These are phyloP conservation scores for Firmiana major DNA, from an alignment of 345 rosid species.

Conservation along the genomic window DNA sequence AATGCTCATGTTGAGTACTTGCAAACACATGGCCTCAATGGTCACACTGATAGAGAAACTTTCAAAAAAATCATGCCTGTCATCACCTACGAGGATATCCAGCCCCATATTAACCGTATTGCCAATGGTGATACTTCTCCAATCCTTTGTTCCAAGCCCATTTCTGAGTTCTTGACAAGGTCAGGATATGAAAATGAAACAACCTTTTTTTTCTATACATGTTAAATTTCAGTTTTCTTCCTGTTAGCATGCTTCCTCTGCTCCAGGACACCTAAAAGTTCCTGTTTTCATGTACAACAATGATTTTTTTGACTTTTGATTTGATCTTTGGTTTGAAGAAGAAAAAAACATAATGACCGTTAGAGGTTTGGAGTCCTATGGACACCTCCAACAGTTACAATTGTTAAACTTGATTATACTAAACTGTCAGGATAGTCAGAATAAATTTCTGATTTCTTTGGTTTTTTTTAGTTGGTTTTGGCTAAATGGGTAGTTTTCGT, in stretches of 20 bases:
- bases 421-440: not conserved
- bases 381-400: not conserved
- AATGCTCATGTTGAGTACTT: conserved; percentile 91
- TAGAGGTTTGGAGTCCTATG: not conserved
- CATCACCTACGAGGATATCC: conserved; percentile 78
- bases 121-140: conserved; percentile 87
- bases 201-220: not conserved
- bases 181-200: conserved; percentile 16
- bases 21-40: conserved; percentile 60
- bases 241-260: not conserved
- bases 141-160: conserved; percentile 81
- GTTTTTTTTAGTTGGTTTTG: not conserved
- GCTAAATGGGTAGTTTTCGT: not conserved
- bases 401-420: not conserved
- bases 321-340: too few species aligned
- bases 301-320: not conserved
- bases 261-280: not conserved
- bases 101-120: conserved; percentile 74
- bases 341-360: too few species aligned
- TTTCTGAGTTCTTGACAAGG: conserved; percentile 98
- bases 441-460: not conserved
- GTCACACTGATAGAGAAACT: conserved; percentile 56
- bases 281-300: too few species aligned
- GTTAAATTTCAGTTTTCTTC: conserved; percentile 5
- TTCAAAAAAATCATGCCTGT: conserved; percentile 79